Evolutionary conservation across 352 stramenopile species (phyloP).

Genomic region (Nothophytophthora sp.): DNA sequence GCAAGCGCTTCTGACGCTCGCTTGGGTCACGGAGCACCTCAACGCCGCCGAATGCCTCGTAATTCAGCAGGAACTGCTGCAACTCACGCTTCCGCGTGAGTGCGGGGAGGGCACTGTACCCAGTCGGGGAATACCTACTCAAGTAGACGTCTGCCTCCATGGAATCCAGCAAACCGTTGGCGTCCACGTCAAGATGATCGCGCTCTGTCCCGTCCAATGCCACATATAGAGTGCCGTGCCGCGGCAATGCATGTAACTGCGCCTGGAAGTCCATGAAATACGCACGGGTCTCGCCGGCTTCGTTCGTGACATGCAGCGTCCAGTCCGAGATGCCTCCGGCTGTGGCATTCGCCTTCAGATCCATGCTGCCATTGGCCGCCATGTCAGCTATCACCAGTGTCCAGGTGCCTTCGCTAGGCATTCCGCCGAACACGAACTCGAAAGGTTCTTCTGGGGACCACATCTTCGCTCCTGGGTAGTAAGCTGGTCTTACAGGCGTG

Average conservation of each 20-base stretch:
- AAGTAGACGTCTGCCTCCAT: conserved; percentile 60
- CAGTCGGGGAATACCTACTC: conserved; percentile 43
- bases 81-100: conserved; percentile 44
- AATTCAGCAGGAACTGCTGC: conserved; percentile 48
- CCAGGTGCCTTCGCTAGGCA: conserved; percentile 60
- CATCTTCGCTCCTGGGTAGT: conserved; percentile 38
- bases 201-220: conserved; percentile 51
- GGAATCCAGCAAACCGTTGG: conserved; percentile 55
- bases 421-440: conserved; percentile 39
- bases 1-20: conserved; percentile 52
- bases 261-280: conserved; percentile 78
- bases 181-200: conserved; percentile 65
- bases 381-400: conserved; percentile 54
- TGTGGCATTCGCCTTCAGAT: conserved; percentile 19
- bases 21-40: conserved; percentile 51
- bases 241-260: conserved; percentile 59
- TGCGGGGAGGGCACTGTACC: conserved; percentile 40
- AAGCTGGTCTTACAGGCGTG: conserved; percentile 47
- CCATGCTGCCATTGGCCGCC: conserved; percentile 6
- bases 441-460: conserved; percentile 79
- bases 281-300: conserved; percentile 41
- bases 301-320: conserved; percentile 64
- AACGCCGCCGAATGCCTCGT: conserved; percentile 43
- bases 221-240: conserved; percentile 70
- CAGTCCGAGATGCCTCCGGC: conserved; percentile 74